phyloP scores from a whole-genome alignment of 2,329 filamentous ascomycete genomes.

The Penicillium digitatum region DNA sequence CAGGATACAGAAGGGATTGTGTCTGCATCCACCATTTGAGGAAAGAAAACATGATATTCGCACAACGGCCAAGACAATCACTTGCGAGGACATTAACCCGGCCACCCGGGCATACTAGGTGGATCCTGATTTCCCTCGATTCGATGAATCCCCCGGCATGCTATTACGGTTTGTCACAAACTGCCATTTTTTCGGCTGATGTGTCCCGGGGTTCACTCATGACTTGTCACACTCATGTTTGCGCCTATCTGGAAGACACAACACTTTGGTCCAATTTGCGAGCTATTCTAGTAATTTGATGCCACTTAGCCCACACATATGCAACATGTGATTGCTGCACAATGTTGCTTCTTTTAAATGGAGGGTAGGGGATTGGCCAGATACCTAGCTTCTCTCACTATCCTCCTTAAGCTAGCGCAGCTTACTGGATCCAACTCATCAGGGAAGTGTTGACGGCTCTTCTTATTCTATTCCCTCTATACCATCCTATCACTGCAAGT shows the following conservation, averaged over 20 bases:
- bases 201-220: neutral
- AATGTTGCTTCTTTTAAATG: constrained; percentile 65
- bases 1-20: constrained; percentile 16
- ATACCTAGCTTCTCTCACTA: constrained; percentile 67
- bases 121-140: constrained; percentile 9
- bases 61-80: neutral
- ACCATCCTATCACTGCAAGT: constrained; percentile 63
- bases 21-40: constrained; percentile 5
- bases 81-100: neutral
- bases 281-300: constrained; percentile 34
- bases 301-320: constrained; percentile 56
- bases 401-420: constrained; percentile 47
- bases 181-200: constrained; percentile 10
- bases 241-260: constrained; percentile 11
- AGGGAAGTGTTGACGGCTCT: constrained; percentile 64
- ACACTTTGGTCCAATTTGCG: neutral
- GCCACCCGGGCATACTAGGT: neutral
- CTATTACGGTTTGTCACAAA: constrained; percentile 10
- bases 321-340: constrained; percentile 77
- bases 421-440: constrained; percentile 45
- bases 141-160: constrained; percentile 11
- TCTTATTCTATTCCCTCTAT: constrained; percentile 67
- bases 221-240: neutral
- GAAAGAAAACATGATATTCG: neutral
- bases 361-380: constrained; percentile 67